A percentile compares a stretch with the other conserved stretches of the same genome.
phyloP scores from a whole-genome alignment of 768 basidiomycete genomes.

The Pleurotus djamor region DNA sequence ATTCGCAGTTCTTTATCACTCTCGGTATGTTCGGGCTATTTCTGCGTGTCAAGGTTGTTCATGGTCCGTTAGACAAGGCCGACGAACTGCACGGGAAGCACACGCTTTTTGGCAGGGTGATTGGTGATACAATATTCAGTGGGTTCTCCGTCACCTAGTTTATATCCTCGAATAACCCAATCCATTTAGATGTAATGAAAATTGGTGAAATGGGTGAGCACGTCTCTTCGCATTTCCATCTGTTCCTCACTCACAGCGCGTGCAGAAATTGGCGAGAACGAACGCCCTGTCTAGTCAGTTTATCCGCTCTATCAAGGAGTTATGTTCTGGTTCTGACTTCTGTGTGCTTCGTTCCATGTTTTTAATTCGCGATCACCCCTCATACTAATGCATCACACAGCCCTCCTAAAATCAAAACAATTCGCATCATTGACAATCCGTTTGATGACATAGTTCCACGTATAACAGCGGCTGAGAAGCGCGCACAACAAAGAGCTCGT shows the following conservation, averaged over 20 bases:
- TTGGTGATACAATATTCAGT: conserved; percentile 92
- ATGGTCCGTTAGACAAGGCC: conserved; percentile 61
- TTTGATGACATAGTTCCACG: conserved; percentile 95
- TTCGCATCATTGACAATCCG: conserved; percentile 89
- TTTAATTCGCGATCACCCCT: neutral
- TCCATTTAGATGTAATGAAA: conserved; percentile 75
- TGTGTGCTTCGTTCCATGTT: neutral
- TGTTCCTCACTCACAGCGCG: neutral
- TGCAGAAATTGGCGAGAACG: conserved; percentile 35
- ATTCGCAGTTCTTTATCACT: conserved; percentile 95
- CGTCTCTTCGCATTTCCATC: neutral
- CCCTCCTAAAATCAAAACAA: conserved; percentile 86
- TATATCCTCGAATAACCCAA: neutral
- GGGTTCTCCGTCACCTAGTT: conserved; percentile 22
- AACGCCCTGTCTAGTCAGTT: conserved; percentile 78
- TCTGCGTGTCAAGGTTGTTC: neutral
- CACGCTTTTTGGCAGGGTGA: conserved; percentile 88
- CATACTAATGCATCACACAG: conserved; percentile 31
- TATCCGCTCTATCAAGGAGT: neutral
- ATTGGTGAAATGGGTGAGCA: conserved; percentile 83
- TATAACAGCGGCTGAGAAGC: conserved; percentile 92
- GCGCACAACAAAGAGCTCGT: conserved; percentile 78
- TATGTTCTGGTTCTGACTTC: neutral
- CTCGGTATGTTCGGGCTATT: conserved; percentile 50
- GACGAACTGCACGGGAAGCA: conserved; percentile 94